These are phyloP conservation scores for Yarrowia osloensis DNA, from an alignment of 805 yeast species.

Conservation along the genomic window DNA sequence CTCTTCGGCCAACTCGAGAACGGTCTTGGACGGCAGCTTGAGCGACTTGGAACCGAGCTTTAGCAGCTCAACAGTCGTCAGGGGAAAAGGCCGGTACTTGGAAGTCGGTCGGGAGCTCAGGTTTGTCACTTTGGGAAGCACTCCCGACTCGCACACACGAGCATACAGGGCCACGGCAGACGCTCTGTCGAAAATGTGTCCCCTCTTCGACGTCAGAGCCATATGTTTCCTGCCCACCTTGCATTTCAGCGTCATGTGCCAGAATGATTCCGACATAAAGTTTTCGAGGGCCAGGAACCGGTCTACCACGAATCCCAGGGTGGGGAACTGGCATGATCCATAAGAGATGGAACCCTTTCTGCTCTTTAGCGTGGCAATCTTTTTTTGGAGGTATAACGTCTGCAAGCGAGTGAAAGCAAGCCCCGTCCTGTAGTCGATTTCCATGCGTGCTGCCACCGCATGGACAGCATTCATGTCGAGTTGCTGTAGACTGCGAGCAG, in stretches of 20 bases:
- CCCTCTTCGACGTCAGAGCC: constrained; percentile 69
- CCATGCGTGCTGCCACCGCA: constrained; percentile 85
- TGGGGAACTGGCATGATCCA: constrained; percentile 96
- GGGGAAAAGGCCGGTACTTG: constrained; percentile 81
- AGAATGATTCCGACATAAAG: constrained; percentile 77
- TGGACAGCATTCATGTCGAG: constrained; percentile 70
- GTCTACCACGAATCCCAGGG: constrained; percentile 94
- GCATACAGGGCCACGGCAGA: constrained; percentile 67
- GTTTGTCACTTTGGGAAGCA: constrained; percentile 11
- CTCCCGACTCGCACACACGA: constrained; percentile 51
- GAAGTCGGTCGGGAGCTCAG: constrained; percentile 64
- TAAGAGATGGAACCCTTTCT: constrained; percentile 59
- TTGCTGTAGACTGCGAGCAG: constrained; percentile 67
- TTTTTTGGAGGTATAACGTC: constrained; percentile 48
- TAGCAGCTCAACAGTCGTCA: constrained; percentile 92
- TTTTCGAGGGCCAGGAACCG: constrained; percentile 72
- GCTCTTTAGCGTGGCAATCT: constrained; percentile 43
- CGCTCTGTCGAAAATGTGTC: constrained; percentile 70
- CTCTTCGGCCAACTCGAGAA: constrained; percentile 76
- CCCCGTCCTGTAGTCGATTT: constrained; percentile 87
- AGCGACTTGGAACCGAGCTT: constrained; percentile 76
- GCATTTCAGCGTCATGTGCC: constrained; percentile 65
- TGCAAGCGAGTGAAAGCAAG: constrained; percentile 82
- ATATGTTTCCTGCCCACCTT: constrained; percentile 37
- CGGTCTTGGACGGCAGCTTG: constrained; percentile 75